Conservation (phyloP, 2,329 filamentous ascomycete species). For the Neonectria hederae region DNA sequence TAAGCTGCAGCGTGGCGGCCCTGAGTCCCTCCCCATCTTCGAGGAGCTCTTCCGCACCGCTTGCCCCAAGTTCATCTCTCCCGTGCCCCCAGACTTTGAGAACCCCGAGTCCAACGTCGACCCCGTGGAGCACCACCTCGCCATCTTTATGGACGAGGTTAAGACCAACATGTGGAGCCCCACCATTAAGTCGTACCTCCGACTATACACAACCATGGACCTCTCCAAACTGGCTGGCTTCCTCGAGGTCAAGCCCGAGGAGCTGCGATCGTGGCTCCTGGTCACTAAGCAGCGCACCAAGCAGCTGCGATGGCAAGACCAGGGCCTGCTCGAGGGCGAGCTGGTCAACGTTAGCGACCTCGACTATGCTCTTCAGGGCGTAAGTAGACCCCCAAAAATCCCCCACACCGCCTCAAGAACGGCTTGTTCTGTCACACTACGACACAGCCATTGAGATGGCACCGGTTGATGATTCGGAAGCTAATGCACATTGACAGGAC, state of each 20-base stretch:
- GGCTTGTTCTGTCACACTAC: slow-evolving; percentile 19
- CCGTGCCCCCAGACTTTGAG: slow-evolving; percentile 96
- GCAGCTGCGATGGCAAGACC: slow-evolving; percentile 91
- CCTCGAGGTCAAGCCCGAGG: slow-evolving; percentile 95
- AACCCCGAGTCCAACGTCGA: slow-evolving; percentile 96
- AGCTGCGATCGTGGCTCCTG: slow-evolving; percentile 90
- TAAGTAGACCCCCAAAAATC: slow-evolving; percentile 60
- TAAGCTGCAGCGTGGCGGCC: slow-evolving; percentile 94
- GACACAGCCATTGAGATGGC: slow-evolving; percentile 25
- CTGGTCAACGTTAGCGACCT: slow-evolving; percentile 93
- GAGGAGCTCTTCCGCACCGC: slow-evolving; percentile 97
- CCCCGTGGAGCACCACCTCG: slow-evolving; percentile 95
- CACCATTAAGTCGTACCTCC: slow-evolving; percentile 97
- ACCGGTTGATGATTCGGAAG: slow-evolving; percentile 7
- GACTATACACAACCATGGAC: slow-evolving; percentile 99
- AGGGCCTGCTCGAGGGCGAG: slow-evolving; percentile 90
- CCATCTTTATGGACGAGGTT: slow-evolving; percentile 99
- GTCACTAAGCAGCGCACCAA: slow-evolving; percentile 99
- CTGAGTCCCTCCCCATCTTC: slow-evolving; percentile 94
- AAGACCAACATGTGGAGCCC: slow-evolving; percentile 99
- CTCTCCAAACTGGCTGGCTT: slow-evolving; percentile 97
- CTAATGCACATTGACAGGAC: slow-evolving; percentile 65
- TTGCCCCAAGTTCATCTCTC: slow-evolving; percentile 99
- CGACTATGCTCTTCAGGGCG: slow-evolving; percentile 95
- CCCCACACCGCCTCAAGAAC: slow-evolving; percentile 2